Evolutionary conservation across 495 filamentous ascomycete genomes (phyloP), one percentile per base, ranked within the genome.

Genomic region (Antarctomyces pellizariae): DNA sequence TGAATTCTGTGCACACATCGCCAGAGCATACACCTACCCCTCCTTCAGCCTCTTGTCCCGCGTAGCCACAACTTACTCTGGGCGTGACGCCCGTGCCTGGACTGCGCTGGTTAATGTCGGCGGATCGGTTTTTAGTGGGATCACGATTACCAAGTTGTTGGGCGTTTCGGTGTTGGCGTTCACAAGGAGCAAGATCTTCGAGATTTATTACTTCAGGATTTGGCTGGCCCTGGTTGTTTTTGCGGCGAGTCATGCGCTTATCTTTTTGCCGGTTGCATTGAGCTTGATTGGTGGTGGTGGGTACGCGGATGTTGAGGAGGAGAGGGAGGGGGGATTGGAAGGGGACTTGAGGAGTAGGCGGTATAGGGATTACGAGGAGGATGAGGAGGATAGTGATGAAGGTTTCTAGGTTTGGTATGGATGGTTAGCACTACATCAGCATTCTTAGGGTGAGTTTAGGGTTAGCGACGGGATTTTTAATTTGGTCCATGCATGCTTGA

Each of bases 191-290:
- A 95, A 93, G 64, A 95, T 99, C 45, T 99, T 99, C 43, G 89
- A 95, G 56, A 76, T 95, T 29, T 99, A 95, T 48, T 99, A 95
- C 46, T 99, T 99, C 54, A 58, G 86, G 5, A 74, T 99, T 18
- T 99, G 86, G 86, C 44, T 91, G 12, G 73, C 83, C 23, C 57
- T 99, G 33, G 79, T 95, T 19, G 36, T 80, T 12, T 78, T 90
- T 34, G 89, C 79, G n/a, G 77, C 79, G 12, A 56, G 62, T 0
- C 86, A 99, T 46, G 77, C 83, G 7, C 57, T 99, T 9, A 62
- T 99, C 2, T 90, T 91, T 48, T 51, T 99, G 34, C 86, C 86
- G 0, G 89, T 93, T 4, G 76, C 73, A 15, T 57, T 99, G 33
- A 84, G 76, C 40, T 58, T 90, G 21, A 54, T 78, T 32, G 86